phyloP scores from a whole-genome alignment of 208 protist species.

The Histomonas meleagridis region DNA sequence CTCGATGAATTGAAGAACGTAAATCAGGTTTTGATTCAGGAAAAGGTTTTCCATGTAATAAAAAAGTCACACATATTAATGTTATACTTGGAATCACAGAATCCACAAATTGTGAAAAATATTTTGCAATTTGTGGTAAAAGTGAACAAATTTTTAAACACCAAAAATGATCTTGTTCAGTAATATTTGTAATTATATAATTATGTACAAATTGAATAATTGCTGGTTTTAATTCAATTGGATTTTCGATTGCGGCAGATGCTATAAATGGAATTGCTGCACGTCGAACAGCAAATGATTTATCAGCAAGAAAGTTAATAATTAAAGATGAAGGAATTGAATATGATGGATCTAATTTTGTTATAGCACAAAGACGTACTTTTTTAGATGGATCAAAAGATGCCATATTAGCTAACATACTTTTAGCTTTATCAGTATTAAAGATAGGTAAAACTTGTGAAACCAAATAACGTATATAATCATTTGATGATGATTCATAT shows the following conservation, averaged over 20 bases:
- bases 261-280: neutral
- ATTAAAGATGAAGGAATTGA: neutral
- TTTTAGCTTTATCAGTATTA: neutral
- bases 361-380: neutral
- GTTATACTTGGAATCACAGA: neutral
- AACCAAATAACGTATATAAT: neutral
- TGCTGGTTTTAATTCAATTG: neutral
- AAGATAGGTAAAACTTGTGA: neutral
- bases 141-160: neutral
- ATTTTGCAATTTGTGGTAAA: neutral
- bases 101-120: neutral
- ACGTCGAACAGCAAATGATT: neutral
- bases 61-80: neutral
- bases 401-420: neutral
- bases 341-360: neutral
- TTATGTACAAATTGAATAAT: neutral
- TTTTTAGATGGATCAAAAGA: neutral
- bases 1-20: neutral
- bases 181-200: neutral
- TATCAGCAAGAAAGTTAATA: neutral
- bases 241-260: neutral
- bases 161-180: neutral
- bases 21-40: neutral
- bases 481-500: too few species aligned
- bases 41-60: neutral